phyloP scores from a whole-genome alignment of 768 basidiomycete species.

The Harrya chromipes region DNA sequence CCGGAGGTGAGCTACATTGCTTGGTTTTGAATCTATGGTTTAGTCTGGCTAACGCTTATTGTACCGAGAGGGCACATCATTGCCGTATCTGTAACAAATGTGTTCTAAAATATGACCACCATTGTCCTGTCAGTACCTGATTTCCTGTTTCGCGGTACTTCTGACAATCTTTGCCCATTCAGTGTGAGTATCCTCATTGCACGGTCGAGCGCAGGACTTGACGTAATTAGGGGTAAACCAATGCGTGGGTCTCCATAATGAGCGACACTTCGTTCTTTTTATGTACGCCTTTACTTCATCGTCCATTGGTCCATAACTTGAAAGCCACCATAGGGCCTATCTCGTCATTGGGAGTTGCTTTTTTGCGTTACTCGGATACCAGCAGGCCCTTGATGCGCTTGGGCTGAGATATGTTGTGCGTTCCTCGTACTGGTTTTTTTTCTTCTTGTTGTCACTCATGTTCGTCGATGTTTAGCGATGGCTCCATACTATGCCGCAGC shows the following conservation, averaged over 20 bases:
- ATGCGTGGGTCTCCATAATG: conserved; percentile 95
- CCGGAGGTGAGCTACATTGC: conserved; percentile 64
- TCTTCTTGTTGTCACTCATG: background rate
- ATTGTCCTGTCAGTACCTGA: conserved; percentile 71
- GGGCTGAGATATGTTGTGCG: conserved; percentile 49
- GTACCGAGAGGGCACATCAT: conserved; percentile 80
- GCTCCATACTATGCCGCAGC: conserved; percentile 61
- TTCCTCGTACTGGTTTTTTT: background rate
- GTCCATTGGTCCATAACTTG: background rate
- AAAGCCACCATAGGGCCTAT: conserved; percentile 56
- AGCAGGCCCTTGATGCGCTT: conserved; percentile 53
- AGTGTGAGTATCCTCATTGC: conserved; percentile 37
- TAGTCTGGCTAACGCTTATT: conserved; percentile 12
- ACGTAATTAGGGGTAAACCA: conserved; percentile 80
- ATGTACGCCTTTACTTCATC: conserved; percentile 50
- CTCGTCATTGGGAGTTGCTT: conserved; percentile 69
- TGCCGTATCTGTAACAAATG: conserved; percentile 90
- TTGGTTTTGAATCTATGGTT: background rate
- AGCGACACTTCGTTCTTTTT: conserved; percentile 94
- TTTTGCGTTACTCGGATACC: conserved; percentile 62
- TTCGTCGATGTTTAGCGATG: conserved; percentile 38
- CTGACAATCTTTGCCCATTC: background rate
- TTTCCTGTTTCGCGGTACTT: background rate
- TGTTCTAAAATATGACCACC: conserved; percentile 87
- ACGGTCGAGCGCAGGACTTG: conserved; percentile 2